These are phyloP conservation scores for Lipomyces yamadae DNA, from an alignment of 805 yeast species.

Conservation along the genomic window DNA sequence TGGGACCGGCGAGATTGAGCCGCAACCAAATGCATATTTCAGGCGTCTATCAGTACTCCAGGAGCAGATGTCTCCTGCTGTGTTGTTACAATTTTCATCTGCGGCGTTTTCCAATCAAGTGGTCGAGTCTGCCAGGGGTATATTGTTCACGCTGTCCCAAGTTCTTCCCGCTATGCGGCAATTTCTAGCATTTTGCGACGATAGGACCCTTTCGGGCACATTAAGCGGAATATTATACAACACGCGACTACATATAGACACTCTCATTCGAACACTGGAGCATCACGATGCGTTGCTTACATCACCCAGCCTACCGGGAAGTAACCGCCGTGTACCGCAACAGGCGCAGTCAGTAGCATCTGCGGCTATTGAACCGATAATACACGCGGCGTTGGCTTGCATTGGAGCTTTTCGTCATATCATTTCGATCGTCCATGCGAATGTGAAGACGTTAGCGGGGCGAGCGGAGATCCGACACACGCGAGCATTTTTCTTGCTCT, in stretches of 20 bases:
- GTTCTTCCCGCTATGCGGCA: conserved; percentile 39
- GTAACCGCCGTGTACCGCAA: conserved; percentile 36
- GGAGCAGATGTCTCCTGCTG: conserved; percentile 26
- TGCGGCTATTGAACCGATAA: conserved; percentile 46
- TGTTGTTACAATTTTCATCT: conserved; percentile 17
- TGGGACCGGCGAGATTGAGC: conserved; percentile 21
- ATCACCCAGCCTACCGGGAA: conserved; percentile 23
- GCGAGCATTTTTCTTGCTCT: conserved; percentile 63
- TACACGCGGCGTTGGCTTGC: conserved; percentile 48
- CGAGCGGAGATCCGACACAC: conserved; percentile 67
- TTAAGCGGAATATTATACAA: conserved; percentile 31
- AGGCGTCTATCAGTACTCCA: conserved; percentile 39
- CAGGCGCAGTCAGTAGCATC: conserved; percentile 10
- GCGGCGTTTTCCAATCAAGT: conserved; percentile 25
- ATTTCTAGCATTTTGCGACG: conserved; percentile 36
- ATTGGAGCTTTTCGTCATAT: conserved; percentile 58
- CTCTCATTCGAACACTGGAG: conserved; percentile 37
- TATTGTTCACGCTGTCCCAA: conserved; percentile 39
- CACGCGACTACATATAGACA: conserved; percentile 33
- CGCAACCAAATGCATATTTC: conserved; percentile 39
- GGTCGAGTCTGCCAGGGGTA: conserved; percentile 39
- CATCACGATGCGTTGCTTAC: conserved; percentile 38
- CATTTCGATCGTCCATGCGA: conserved; percentile 54
- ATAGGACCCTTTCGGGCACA: conserved; percentile 29
- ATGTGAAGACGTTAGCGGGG: conserved; percentile 55